Conservation (phyloP, 164 flowering plant genomes). For the Piper longum region DNA sequence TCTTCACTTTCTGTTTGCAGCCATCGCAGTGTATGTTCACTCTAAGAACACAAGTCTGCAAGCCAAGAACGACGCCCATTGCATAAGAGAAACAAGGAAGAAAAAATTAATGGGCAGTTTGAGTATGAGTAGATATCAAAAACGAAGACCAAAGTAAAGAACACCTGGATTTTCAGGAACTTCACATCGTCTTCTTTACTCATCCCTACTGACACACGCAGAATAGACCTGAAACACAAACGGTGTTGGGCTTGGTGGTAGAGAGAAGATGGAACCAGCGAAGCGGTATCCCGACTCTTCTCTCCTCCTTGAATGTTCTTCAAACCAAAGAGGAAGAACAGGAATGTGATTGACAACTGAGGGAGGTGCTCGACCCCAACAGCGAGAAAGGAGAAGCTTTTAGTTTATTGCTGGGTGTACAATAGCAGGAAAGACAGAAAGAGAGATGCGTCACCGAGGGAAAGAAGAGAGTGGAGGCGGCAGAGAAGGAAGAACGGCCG, state of each 20-base stretch:
- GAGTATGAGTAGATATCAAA: not conserved
- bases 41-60: constrained; percentile 80
- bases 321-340: no score
- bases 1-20: constrained; percentile 81
- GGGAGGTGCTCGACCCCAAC: no score
- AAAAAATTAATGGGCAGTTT: constrained; percentile 1
- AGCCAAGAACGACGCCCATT: constrained; percentile 9
- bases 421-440: not conserved
- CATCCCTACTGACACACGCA: constrained; percentile 19
- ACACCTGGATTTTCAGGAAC: constrained; percentile 76
- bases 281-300: no score
- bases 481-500: not conserved
- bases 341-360: no score
- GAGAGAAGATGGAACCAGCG: no score
- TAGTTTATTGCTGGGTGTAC: not conserved
- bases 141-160: not conserved
- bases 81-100: constrained; percentile 2
- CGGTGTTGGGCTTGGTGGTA: not conserved
- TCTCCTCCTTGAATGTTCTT: no score
- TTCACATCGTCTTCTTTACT: constrained; percentile 53
- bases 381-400: not conserved
- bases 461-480: not conserved
- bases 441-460: no score
- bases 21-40: constrained; percentile 89
- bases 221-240: not conserved